These are phyloP conservation scores for Curvularia sp. DNA, from an alignment of 2,329 filamentous ascomycete genomes.

Conservation along the genomic window DNA sequence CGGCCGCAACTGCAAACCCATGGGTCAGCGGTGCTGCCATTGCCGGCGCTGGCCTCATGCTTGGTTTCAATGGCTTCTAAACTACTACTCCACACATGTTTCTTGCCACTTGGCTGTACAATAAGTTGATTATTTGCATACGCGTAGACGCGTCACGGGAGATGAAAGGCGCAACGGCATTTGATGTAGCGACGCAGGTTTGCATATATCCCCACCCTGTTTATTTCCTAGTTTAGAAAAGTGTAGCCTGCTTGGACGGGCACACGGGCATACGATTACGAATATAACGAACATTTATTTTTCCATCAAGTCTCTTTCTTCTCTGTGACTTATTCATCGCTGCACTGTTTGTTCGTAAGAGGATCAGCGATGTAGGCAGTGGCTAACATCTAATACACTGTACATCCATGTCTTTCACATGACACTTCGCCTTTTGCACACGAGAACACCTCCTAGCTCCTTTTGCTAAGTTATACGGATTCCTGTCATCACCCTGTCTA, in stretches of 20 bases:
- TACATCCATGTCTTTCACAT: too few relatives aligned
- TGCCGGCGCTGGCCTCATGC: slow-evolving; percentile 41
- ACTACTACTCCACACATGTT: slow-evolving; percentile 2
- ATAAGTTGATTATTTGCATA: slow-evolving; percentile 8
- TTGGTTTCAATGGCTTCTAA: slow-evolving; percentile 47
- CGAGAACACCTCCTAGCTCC: too few relatives aligned
- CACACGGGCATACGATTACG: not conserved
- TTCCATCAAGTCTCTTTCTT: not conserved
- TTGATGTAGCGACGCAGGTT: not conserved
- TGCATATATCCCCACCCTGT: not conserved
- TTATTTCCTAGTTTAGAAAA: not conserved
- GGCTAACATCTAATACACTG: too few relatives aligned
- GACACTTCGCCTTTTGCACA: too few relatives aligned
- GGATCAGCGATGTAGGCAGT: too few relatives aligned
- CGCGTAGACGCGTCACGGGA: slow-evolving; percentile 12
- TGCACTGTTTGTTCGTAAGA: too few relatives aligned
- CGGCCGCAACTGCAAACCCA: slow-evolving; percentile 36
- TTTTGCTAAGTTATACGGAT: too few relatives aligned
- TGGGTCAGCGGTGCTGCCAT: slow-evolving; percentile 43
- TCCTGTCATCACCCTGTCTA: too few relatives aligned
- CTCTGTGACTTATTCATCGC: too few relatives aligned
- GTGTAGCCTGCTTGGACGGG: not conserved
- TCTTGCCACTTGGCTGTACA: slow-evolving; percentile 13
- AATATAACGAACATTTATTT: not conserved
- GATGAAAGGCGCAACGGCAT: not conserved